Conservation (phyloP, 352 stramenopile genomes). For the Phytopythium sindhum region DNA sequence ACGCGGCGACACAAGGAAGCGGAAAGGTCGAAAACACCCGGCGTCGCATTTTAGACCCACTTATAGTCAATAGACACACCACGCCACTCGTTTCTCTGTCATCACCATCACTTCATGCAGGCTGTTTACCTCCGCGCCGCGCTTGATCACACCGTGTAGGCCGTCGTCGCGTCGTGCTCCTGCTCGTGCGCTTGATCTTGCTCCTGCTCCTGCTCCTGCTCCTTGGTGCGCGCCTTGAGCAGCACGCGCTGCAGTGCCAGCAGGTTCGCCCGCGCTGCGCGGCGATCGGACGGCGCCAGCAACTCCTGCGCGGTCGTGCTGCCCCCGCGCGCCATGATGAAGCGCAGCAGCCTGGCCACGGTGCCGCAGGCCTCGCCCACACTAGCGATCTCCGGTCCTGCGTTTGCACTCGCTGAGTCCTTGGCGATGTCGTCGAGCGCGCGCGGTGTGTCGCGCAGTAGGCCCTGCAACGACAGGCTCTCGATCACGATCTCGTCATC, state of each 20-base stretch:
- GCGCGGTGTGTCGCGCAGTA: constrained; percentile 41
- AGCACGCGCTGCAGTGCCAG: constrained; percentile 51
- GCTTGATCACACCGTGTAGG: constrained; percentile 35
- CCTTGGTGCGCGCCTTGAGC: constrained; percentile 41
- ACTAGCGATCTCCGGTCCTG: constrained; percentile 22
- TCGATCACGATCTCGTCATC: constrained; percentile 65
- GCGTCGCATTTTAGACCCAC: neutral
- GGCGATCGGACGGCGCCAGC: constrained; percentile 28
- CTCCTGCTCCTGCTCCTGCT: constrained; percentile 22
- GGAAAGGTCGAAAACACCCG: neutral
- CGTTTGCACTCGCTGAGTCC: constrained; percentile 12
- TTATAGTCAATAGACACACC: neutral
- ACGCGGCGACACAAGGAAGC: neutral
- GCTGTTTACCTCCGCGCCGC: neutral
- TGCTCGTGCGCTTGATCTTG: constrained; percentile 9
- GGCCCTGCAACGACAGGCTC: constrained; percentile 46
- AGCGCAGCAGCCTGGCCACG: constrained; percentile 44
- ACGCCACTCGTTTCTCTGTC: neutral
- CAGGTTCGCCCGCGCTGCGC: constrained; percentile 37
- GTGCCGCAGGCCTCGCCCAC: constrained; percentile 32
- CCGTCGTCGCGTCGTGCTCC: constrained; percentile 20
- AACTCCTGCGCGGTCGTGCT: constrained; percentile 22
- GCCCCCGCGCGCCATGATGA: constrained; percentile 33
- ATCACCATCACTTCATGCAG: constrained; percentile 9
- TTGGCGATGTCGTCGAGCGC: constrained; percentile 21